Evolutionary conservation across 2,329 filamentous ascomycete species (phyloP).

Genomic region (Rhynchosporium secalis): DNA sequence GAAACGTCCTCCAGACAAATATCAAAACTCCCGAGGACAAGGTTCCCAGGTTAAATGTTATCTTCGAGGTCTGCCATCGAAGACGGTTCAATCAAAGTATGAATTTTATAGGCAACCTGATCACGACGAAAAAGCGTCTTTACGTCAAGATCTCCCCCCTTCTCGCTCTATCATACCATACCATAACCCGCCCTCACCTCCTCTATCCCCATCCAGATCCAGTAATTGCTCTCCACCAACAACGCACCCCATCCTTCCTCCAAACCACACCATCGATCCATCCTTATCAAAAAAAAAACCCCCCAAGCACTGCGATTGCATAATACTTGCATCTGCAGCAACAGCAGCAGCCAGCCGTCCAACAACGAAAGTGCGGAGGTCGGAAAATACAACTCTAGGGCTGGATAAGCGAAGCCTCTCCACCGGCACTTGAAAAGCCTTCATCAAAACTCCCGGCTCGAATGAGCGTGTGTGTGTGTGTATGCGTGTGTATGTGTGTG

Average conservation of each 20-base stretch:
- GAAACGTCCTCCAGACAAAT: too few species aligned
- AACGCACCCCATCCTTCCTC: not conserved
- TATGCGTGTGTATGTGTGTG: conserved; percentile 4
- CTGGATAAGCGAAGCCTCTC: not conserved
- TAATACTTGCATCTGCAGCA: conserved; percentile 9
- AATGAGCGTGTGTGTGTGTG: not conserved
- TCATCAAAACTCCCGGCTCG: conserved; percentile 19
- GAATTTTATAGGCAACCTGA: too few species aligned
- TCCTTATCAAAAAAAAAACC: not conserved
- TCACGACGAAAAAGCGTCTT: too few species aligned
- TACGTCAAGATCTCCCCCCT: not conserved
- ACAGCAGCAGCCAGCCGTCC: not conserved
- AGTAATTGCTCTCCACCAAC: not conserved
- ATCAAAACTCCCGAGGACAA: too few species aligned
- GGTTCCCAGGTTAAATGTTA: too few species aligned
- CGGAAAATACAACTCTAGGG: not conserved
- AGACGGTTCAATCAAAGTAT: too few species aligned
- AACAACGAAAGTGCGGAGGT: not conserved
- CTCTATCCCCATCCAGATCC: conserved; percentile 3
- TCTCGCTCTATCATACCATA: not conserved
- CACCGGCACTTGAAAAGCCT: conserved; percentile 29
- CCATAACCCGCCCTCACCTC: not conserved
- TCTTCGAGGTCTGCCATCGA: too few species aligned
- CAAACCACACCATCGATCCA: conserved; percentile 13
- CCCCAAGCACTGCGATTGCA: conserved; percentile 13